Base-by-base conservation (phyloP, 2,329 filamentous ascomycete genomes). In the Dothiorella sarmentorum region DNA sequence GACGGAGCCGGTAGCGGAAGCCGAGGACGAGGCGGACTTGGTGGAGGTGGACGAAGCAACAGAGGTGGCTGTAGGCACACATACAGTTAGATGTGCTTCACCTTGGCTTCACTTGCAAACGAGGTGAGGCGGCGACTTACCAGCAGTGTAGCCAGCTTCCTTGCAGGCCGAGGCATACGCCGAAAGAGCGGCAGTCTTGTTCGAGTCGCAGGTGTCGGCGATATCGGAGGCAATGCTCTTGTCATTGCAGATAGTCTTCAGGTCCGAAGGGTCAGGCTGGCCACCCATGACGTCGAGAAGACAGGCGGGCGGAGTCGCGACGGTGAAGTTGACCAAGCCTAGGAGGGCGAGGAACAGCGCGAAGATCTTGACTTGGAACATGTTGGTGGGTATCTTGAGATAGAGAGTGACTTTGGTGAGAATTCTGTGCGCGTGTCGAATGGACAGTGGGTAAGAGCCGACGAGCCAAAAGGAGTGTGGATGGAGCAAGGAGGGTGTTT, bases 281-380 rank as follows among this genome's bases (percentile, higher is more conserved):
- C 7, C 33, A 27, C 51, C 58, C 29, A 63, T 51, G 38, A 60
- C 56, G 55, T 26, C 52, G 17, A 63, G 52, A 13, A 63, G 56
- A 51, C 61, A 63, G 22, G 61, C 61, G 13, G 61, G 61, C 11
- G 60, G 60, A 10, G 56, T 61, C n/a, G 60, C 60, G n/a, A 29
- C 38, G 42, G 56, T 56, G 35, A 61, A 26, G 33, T 63, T 53
- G 43, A 45, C 56, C 33, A 63, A 40, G 44, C 49, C 60, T 29
- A 61, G n/a, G 56, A 63, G 57, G 24, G 60, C 56, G 42, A 63
- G 20, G 35, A 63, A 24, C n/a, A 29, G 27, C 24, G 24, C 10
- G 56, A 60, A 37, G 15, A 60, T 31, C 33, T 63, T 61, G 49
- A 35, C 35, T 11, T 22, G 29, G 49, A 61, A 61, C 60, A 61